These are phyloP conservation scores for Cyathus striatus DNA, from an alignment of 768 basidiomycete species.

Conservation along the genomic window DNA sequence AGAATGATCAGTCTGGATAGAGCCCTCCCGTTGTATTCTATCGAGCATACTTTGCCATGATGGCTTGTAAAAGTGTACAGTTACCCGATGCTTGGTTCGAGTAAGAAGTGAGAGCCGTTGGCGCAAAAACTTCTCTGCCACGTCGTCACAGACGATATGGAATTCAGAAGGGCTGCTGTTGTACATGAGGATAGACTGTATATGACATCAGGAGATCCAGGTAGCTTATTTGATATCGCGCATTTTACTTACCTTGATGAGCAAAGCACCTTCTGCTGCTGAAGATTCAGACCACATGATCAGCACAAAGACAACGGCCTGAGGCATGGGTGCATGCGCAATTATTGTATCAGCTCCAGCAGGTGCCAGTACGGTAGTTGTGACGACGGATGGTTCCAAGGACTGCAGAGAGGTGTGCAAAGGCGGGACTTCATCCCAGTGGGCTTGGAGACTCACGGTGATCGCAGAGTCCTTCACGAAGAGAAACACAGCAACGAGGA, in stretches of 20 bases:
- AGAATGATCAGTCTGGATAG: slow-evolving; percentile 38
- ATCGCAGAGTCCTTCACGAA: slow-evolving; percentile 9
- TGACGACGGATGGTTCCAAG: neutral
- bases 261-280: slow-evolving; percentile 34
- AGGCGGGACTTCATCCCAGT: slow-evolving; percentile 2
- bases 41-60: slow-evolving; percentile 35
- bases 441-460: neutral
- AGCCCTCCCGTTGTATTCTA: slow-evolving; percentile 40
- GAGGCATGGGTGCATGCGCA: slow-evolving; percentile 6
- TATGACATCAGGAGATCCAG: slow-evolving; percentile 4
- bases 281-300: slow-evolving; percentile 39
- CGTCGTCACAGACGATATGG: slow-evolving; percentile 41
- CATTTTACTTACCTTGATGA: slow-evolving; percentile 30
- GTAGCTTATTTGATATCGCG: neutral
- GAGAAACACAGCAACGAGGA: slow-evolving; percentile 10
- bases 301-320: slow-evolving; percentile 35
- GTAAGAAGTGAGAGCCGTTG: slow-evolving; percentile 30
- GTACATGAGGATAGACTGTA: slow-evolving; percentile 33
- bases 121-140: slow-evolving; percentile 32
- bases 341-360: slow-evolving; percentile 1
- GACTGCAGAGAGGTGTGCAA: neutral
- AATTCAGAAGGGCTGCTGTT: slow-evolving; percentile 31
- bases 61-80: slow-evolving; percentile 36
- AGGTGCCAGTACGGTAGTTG: neutral
- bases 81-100: slow-evolving; percentile 28